phyloP scores from a whole-genome alignment of 1,284 basidiomycete species.

The Violaceomyces palustris region DNA sequence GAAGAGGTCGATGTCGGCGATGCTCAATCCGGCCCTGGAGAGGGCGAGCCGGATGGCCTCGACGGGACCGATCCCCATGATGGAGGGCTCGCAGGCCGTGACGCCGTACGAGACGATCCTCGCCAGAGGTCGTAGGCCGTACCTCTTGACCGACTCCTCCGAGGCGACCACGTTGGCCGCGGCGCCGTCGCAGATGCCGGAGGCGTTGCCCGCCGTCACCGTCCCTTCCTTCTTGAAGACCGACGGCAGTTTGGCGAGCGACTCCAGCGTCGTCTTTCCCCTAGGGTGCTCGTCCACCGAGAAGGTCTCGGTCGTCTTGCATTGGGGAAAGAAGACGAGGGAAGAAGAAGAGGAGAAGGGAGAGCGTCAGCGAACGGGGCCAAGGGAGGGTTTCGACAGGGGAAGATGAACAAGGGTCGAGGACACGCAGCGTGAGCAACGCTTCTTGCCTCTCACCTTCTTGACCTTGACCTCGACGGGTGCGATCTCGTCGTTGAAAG shows the following conservation, averaged over 20 bases:
- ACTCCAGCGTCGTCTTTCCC: conserved; percentile 82
- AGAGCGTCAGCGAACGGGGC: neutral
- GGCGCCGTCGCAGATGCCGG: conserved; percentile 94
- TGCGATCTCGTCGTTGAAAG: conserved; percentile 54
- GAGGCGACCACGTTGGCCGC: conserved; percentile 90
- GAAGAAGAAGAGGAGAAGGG: neutral
- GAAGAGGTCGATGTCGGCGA: conserved; percentile 59
- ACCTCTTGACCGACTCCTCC: conserved; percentile 79
- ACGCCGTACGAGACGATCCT: conserved; percentile 68
- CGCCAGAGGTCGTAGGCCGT: conserved; percentile 78
- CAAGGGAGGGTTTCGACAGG: neutral
- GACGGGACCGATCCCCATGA: conserved; percentile 62
- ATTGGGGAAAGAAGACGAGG: too few relatives aligned
- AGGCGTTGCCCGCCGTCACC: conserved; percentile 93
- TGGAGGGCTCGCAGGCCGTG: conserved; percentile 59
- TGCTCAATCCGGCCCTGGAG: conserved; percentile 50
- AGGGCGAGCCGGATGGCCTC: conserved; percentile 54
- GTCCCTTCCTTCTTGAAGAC: conserved; percentile 83
- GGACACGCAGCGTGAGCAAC: neutral
- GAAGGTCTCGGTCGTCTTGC: conserved; percentile 40
- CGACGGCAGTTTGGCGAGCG: conserved; percentile 76
- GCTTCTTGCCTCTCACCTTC: conserved; percentile 16
- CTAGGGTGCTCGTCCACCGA: conserved; percentile 59
- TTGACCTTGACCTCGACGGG: conserved; percentile 52
- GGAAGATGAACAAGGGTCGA: neutral